A percentile compares a stretch with the other conserved stretches of the same genome.
These are phyloP conservation scores for Suillus sp. DNA, from an alignment of 768 basidiomycete genomes.

Conservation along the genomic window DNA sequence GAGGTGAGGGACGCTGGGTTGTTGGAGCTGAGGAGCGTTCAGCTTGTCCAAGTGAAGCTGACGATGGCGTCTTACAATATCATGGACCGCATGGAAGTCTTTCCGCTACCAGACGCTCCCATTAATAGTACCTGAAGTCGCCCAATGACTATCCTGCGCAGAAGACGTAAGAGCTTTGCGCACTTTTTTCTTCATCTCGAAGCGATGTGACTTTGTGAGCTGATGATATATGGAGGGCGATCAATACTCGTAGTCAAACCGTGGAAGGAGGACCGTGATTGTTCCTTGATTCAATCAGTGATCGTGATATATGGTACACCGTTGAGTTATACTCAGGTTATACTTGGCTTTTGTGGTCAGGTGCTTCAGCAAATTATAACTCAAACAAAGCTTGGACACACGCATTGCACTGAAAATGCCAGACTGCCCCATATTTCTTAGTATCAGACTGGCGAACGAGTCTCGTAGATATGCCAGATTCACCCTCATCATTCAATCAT, in stretches of 20 bases:
- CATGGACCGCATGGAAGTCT: conserved; percentile 98
- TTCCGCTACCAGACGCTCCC: conserved; percentile 94
- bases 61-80: conserved; percentile 74
- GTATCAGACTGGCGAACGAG: too few relatives aligned
- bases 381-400: too few relatives aligned
- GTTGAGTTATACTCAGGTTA: too few relatives aligned
- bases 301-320: too few relatives aligned
- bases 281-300: too few relatives aligned
- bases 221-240: background rate
- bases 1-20: conserved; percentile 91
- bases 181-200: conserved; percentile 37
- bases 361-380: too few relatives aligned
- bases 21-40: conserved; percentile 67
- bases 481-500: too few relatives aligned
- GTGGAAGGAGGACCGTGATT: background rate
- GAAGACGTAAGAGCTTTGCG: background rate
- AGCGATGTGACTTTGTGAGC: background rate
- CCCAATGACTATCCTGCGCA: background rate
- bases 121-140: conserved; percentile 83
- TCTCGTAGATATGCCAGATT: too few relatives aligned
- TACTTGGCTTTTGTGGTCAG: too few relatives aligned
- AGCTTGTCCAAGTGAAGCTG: conserved; percentile 12
- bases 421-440: too few relatives aligned
- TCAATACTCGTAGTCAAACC: too few relatives aligned
- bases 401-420: too few relatives aligned